Percentiles rank a stretch among this genome's conserved stretches.
phyloP scores from a whole-genome alignment of 164 flowering plant genomes.

The Saururus chinensis region DNA sequence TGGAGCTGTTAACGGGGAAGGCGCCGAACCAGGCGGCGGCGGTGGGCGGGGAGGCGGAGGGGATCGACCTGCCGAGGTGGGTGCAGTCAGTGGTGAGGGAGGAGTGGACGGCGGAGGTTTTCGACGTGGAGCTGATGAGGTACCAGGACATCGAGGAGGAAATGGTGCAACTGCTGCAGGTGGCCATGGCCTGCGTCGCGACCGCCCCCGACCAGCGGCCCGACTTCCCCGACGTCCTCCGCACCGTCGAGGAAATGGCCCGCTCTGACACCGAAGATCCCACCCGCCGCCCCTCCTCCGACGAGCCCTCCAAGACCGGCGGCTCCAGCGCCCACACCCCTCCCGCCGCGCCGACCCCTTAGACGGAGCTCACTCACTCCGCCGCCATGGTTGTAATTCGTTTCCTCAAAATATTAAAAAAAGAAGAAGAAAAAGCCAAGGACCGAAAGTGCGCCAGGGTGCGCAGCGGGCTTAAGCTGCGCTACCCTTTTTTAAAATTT shows the following conservation, averaged over 20 bases:
- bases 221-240: conserved; percentile 52
- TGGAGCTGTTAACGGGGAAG: conserved; percentile 86
- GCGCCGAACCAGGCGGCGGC: conserved; percentile 88
- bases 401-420: neutral
- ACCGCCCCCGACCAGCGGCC: conserved; percentile 90
- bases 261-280: conserved; percentile 68
- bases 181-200: conserved; percentile 88
- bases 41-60: conserved; percentile 87
- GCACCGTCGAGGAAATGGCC: conserved; percentile 77
- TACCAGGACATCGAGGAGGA: conserved; percentile 79
- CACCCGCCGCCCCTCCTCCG: conserved; percentile 50
- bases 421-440: neutral
- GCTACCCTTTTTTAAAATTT: too few species aligned
- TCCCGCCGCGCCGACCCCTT: conserved; percentile 38
- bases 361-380: neutral
- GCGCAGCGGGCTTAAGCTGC: too few species aligned
- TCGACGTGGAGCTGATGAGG: conserved; percentile 88
- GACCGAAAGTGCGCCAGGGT: too few species aligned
- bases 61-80: conserved; percentile 94
- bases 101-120: conserved; percentile 99
- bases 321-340: too few species aligned
- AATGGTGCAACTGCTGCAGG: conserved; percentile 92
- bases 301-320: conserved; percentile 70
- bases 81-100: conserved; percentile 94
- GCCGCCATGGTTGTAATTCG: neutral